Percentiles rank a stretch among this genome's conserved stretches.
Evolutionary conservation across 768 basidiomycete genomes (phyloP).

Genomic region (Termitomyces sp.): DNA sequence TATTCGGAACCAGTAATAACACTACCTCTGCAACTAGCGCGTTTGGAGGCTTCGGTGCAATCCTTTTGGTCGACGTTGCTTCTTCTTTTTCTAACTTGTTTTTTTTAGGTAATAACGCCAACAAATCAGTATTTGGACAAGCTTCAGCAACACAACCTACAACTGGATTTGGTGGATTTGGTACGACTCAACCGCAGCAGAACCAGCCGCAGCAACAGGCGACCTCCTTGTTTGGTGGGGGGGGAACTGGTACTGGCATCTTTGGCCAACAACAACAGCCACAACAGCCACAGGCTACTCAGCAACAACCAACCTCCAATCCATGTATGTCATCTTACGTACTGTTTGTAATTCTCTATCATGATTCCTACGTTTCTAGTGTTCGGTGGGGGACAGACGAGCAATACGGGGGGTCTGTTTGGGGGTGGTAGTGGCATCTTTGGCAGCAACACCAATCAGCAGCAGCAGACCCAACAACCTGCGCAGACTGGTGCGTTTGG

Average conservation of each 20-base stretch:
- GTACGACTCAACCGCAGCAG: constrained; percentile 25
- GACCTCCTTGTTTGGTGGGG: constrained; percentile 22
- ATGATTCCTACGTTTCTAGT: constrained; percentile 1
- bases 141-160: constrained; percentile 33
- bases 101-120: constrained; percentile 8
- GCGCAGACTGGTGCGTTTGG: constrained; percentile 23
- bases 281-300: constrained; percentile 18
- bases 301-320: constrained; percentile 31
- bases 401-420: constrained; percentile 25
- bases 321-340: constrained; percentile 22
- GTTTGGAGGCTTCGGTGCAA: constrained; percentile 35
- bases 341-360: background rate
- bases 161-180: constrained; percentile 34
- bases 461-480: constrained; percentile 28
- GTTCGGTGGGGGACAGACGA: constrained; percentile 18
- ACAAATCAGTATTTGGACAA: constrained; percentile 38
- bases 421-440: constrained; percentile 26
- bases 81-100: background rate
- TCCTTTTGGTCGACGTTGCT: background rate
- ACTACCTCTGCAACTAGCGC: constrained; percentile 20
- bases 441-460: constrained; percentile 18
- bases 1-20: constrained; percentile 26
- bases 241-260: constrained; percentile 16
- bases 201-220: constrained; percentile 26
- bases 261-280: constrained; percentile 32